A percentile compares a stretch with the other conserved stretches of the same genome.
Conservation (phyloP, 2,329 filamentous ascomycete species). For the Penicillium frequentans region DNA sequence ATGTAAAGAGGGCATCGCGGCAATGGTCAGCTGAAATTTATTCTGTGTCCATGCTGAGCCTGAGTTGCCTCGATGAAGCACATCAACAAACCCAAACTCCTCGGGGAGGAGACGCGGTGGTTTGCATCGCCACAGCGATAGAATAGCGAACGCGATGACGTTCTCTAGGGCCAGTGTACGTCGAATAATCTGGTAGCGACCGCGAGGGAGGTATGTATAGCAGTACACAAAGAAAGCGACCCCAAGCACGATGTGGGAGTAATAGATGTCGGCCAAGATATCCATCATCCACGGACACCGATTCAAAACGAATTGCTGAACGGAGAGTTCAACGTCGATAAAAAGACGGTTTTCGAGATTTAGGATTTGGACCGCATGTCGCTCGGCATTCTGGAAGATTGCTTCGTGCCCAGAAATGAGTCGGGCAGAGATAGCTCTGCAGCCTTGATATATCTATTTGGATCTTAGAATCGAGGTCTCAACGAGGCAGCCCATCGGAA, state of each 20-base stretch:
- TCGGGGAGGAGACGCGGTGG: constrained; percentile 52
- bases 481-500: not conserved
- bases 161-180: constrained; percentile 53
- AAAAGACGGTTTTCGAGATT: constrained; percentile 38
- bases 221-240: constrained; percentile 50
- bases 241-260: constrained; percentile 49
- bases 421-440: constrained; percentile 46
- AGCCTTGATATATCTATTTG: constrained; percentile 43
- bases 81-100: constrained; percentile 47
- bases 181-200: constrained; percentile 44
- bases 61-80: constrained; percentile 37
- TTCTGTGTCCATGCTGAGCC: constrained; percentile 46
- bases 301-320: constrained; percentile 44
- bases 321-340: constrained; percentile 42
- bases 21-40: constrained; percentile 49
- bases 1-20: constrained; percentile 52
- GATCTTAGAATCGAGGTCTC: too few relatives aligned
- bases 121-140: constrained; percentile 50
- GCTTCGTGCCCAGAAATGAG: constrained; percentile 41
- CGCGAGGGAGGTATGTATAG: constrained; percentile 47
- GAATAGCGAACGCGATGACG: constrained; percentile 49
- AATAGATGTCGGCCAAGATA: constrained; percentile 46
- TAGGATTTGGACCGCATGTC: constrained; percentile 46
- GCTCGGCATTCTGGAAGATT: constrained; percentile 39
- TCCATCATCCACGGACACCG: constrained; percentile 39